Evolutionary conservation across 495 filamentous ascomycete genomes (phyloP).

Genomic region (Penicillium paradoxum): DNA sequence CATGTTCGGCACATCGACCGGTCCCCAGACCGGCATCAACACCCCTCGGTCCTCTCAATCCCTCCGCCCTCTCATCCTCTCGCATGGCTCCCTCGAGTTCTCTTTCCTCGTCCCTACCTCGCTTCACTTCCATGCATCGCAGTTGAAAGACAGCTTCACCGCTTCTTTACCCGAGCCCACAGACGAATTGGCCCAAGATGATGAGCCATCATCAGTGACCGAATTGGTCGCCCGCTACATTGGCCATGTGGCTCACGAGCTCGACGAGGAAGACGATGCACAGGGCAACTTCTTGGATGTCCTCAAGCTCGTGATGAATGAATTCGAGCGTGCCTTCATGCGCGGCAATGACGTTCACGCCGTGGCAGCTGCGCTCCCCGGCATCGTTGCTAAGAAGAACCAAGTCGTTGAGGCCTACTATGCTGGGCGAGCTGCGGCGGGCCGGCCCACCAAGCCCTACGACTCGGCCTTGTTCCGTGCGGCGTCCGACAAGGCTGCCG

Average conservation of each 20-base stretch:
- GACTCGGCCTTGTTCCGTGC: constrained; percentile 90
- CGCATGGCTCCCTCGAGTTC: constrained; percentile 90
- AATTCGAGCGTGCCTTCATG: constrained; percentile 93
- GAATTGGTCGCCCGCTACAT: constrained; percentile 92
- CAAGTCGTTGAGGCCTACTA: constrained; percentile 86
- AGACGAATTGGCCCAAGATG: constrained; percentile 94
- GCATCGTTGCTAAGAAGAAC: constrained; percentile 84
- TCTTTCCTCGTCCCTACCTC: constrained; percentile 91
- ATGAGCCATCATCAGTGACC: constrained; percentile 88
- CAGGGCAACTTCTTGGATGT: constrained; percentile 83
- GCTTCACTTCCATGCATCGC: constrained; percentile 90
- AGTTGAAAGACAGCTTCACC: constrained; percentile 82
- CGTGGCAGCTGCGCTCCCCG: constrained; percentile 74
- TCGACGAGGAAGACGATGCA: constrained; percentile 83
- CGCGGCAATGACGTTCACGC: constrained; percentile 95
- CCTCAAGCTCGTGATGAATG: constrained; percentile 80
- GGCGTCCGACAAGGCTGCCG: constrained; percentile 70
- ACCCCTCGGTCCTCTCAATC: constrained; percentile 92
- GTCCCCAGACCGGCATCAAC: constrained; percentile 88
- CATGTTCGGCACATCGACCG: constrained; percentile 85
- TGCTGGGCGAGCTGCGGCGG: constrained; percentile 74
- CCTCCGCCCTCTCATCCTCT: constrained; percentile 79
- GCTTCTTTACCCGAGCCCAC: constrained; percentile 81
- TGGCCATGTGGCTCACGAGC: constrained; percentile 77
- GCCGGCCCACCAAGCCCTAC: constrained; percentile 78